These are phyloP conservation scores for Euphrasia arctica DNA, from an alignment of 305 asterid species.

Conservation along the genomic window DNA sequence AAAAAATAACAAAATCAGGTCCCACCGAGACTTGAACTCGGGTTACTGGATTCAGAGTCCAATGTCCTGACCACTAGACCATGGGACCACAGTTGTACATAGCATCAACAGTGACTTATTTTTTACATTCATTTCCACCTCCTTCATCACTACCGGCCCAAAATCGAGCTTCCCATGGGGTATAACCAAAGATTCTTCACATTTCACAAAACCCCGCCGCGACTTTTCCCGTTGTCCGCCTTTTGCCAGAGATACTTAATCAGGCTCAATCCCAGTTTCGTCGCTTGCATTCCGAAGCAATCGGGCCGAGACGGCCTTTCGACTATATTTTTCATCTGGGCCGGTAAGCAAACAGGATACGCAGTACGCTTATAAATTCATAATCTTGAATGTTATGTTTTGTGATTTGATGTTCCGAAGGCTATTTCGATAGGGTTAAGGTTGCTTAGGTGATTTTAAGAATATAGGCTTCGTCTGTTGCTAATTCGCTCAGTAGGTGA, in stretches of 20 bases:
- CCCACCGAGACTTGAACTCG: conserved; percentile 47
- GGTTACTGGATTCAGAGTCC: conserved; percentile 44
- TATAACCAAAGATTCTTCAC: conserved; percentile 47
- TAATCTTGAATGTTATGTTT: conserved; percentile 1
- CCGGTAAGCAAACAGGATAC: conserved; percentile 70
- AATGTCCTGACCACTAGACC: conserved; percentile 45
- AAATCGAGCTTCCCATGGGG: conserved; percentile 66
- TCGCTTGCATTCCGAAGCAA: background rate
- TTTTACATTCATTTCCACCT: too few species aligned
- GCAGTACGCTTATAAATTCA: conserved; percentile 31
- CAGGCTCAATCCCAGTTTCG: conserved; percentile 17
- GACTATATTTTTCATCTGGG: conserved; percentile 43
- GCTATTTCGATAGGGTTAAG: too few species aligned
- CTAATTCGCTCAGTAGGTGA: too few species aligned
- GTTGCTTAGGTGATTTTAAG: too few species aligned
- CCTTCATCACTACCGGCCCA: conserved; percentile 46
- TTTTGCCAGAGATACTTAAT: conserved; percentile 39
- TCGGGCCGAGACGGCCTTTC: conserved; percentile 45
- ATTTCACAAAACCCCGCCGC: conserved; percentile 37
- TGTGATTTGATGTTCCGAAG: too few species aligned
- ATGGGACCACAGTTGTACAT: conserved; percentile 23
- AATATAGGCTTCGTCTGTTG: too few species aligned
- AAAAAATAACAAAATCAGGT: conserved; percentile 15
- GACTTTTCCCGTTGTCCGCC: too few species aligned
- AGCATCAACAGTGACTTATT: too few species aligned